Conservation (phyloP, 495 filamentous ascomycete species). For the Lophiostoma macrostomum region DNA sequence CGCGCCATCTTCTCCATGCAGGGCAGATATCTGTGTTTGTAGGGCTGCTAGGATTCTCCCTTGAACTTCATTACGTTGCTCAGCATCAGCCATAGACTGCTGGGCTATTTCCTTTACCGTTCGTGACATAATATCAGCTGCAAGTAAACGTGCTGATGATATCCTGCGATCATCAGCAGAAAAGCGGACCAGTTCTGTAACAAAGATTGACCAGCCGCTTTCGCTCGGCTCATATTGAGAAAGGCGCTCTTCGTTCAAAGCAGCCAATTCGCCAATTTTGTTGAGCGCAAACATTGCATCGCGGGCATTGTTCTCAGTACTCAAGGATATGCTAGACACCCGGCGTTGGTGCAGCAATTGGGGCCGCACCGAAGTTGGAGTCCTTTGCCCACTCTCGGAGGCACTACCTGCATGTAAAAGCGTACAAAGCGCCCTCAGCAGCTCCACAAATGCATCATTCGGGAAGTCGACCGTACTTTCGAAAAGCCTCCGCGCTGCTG, state of each 20-base stretch:
- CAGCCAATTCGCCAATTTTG: constrained; percentile 73
- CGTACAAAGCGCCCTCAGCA: constrained; percentile 68
- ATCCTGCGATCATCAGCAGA: constrained; percentile 54
- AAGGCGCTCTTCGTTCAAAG: constrained; percentile 74
- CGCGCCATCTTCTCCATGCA: constrained; percentile 48
- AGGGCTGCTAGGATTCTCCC: constrained; percentile 68
- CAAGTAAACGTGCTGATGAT: constrained; percentile 64
- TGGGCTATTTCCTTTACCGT: constrained; percentile 61
- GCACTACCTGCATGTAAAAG: constrained; percentile 45
- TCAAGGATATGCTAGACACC: constrained; percentile 50
- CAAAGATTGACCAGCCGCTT: constrained; percentile 75
- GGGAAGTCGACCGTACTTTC: constrained; percentile 89
- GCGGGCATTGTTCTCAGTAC: constrained; percentile 46
- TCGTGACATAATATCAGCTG: constrained; percentile 71
- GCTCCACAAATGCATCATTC: constrained; percentile 71
- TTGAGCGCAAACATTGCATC: constrained; percentile 76
- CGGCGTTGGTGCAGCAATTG: constrained; percentile 46
- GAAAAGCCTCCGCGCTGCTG: constrained; percentile 80
- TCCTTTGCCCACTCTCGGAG: constrained; percentile 19
- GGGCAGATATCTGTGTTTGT: constrained; percentile 51
- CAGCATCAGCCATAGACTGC: constrained; percentile 36
- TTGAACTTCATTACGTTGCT: constrained; percentile 55
- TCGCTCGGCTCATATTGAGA: constrained; percentile 58
- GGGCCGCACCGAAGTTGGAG: constrained; percentile 7
- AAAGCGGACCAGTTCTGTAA: constrained; percentile 62